These are phyloP conservation scores for Schizochytrium sp. DNA, from an alignment of 108 stramenopile species.

Conservation along the genomic window DNA sequence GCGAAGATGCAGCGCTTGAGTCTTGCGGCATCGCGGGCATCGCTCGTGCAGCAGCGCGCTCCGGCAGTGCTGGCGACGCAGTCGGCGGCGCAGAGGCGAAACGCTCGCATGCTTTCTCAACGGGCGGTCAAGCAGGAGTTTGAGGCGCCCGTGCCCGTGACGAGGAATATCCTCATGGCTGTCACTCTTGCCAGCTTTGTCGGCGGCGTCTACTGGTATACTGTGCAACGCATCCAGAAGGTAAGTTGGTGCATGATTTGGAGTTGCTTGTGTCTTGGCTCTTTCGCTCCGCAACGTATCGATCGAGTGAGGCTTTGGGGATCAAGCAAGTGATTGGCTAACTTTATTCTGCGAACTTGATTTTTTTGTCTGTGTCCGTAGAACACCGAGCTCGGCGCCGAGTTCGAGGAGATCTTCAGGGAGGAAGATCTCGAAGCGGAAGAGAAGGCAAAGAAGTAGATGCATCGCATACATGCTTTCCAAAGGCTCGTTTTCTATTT, in stretches of 20 bases:
- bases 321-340: neutral
- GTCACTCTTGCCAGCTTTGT: neutral
- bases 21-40: no score
- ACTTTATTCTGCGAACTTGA: neutral
- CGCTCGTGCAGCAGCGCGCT: no score
- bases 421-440: neutral
- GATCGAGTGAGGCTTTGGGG: neutral
- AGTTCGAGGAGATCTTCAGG: neutral
- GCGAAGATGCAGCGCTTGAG: no score
- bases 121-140: neutral
- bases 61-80: no score
- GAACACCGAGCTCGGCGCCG: conserved; percentile 8
- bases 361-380: neutral
- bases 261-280: neutral
- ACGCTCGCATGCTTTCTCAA: neutral
- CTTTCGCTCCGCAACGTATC: neutral
- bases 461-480: neutral
- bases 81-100: no score
- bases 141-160: conserved; percentile 3
- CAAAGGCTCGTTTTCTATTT: neutral
- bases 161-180: neutral
- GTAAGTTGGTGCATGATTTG: neutral
- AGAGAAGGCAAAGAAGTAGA: neutral
- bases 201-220: neutral
- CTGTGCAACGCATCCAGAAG: neutral